phyloP scores from a whole-genome alignment of 768 basidiomycete species.

The Leccinum disarticulatum region DNA sequence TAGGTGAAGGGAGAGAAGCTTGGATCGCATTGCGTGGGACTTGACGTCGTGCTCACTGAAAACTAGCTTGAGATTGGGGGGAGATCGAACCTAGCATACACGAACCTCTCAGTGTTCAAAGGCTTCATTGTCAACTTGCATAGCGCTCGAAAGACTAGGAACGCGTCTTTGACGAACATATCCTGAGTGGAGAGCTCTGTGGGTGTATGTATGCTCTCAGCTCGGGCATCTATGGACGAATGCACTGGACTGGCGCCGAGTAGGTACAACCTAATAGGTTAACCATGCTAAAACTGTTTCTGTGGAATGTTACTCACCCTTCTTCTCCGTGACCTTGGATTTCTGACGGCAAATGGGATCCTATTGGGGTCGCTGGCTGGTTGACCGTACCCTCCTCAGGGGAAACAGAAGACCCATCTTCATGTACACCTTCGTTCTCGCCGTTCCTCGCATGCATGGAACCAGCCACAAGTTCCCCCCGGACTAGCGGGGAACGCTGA shows the following conservation, averaged over 20 bases:
- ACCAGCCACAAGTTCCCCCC: neutral
- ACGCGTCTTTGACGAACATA: constrained; percentile 94
- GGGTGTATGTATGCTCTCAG: constrained; percentile 22
- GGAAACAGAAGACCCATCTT: constrained; percentile 1
- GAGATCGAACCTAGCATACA: neutral
- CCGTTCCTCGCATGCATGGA: neutral
- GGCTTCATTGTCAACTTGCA: constrained; percentile 99
- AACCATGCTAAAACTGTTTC: constrained; percentile 1
- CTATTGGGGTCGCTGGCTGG: neutral
- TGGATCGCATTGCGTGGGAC: constrained; percentile 97
- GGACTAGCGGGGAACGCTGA: constrained; percentile 13
- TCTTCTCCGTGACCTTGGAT: constrained; percentile 12
- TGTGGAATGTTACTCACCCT: constrained; percentile 20
- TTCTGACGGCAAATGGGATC: constrained; percentile 1
- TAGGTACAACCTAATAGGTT: constrained; percentile 5
- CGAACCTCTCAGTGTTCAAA: constrained; percentile 87
- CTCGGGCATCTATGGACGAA: constrained; percentile 16
- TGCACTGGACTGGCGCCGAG: constrained; percentile 29
- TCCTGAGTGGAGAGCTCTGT: constrained; percentile 74
- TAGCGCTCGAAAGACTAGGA: constrained; percentile 93
- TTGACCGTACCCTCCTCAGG: constrained; percentile 4
- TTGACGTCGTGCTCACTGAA: constrained; percentile 90
- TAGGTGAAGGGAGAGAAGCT: constrained; percentile 90
- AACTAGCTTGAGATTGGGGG: constrained; percentile 15
- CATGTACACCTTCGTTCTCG: constrained; percentile 5